Percentiles rank a stretch among this genome's conserved stretches.
Conservation (phyloP, 2,329 filamentous ascomycete species). For the Phialocephala sp. region DNA sequence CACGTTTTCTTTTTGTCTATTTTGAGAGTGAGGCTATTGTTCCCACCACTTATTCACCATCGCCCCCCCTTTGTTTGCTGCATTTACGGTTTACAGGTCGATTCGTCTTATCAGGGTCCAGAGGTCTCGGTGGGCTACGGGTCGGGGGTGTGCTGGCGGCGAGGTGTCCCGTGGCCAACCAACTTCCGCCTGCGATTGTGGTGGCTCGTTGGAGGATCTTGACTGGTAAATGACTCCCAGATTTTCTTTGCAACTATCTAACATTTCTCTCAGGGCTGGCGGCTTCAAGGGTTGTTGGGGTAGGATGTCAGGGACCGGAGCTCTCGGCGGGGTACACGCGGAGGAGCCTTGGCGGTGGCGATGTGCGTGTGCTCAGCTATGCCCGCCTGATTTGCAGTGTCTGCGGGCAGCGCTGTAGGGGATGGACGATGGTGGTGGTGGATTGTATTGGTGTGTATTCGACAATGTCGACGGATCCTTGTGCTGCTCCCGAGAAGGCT, state of each 20-base stretch:
- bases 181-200: background rate
- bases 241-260: background rate
- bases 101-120: background rate
- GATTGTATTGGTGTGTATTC: background rate
- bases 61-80: background rate
- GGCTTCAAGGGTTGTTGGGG: background rate
- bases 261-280: background rate
- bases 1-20: background rate
- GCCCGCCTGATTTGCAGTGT: background rate
- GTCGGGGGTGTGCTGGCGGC: background rate
- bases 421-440: background rate
- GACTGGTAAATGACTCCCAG: background rate
- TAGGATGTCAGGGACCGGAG: background rate
- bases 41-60: conserved; percentile 1
- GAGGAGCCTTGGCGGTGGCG: background rate
- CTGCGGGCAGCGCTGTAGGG: background rate
- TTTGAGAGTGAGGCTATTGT: background rate
- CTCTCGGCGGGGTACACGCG: background rate
- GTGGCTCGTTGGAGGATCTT: background rate
- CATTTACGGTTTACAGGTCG: background rate
- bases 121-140: background rate
- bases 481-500: conserved; percentile 11
- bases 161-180: background rate
- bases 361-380: background rate
- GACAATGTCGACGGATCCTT: background rate